These are phyloP conservation scores for Larix sibirica DNA, from an alignment of 83 land plant genomes.

Conservation along the genomic window DNA sequence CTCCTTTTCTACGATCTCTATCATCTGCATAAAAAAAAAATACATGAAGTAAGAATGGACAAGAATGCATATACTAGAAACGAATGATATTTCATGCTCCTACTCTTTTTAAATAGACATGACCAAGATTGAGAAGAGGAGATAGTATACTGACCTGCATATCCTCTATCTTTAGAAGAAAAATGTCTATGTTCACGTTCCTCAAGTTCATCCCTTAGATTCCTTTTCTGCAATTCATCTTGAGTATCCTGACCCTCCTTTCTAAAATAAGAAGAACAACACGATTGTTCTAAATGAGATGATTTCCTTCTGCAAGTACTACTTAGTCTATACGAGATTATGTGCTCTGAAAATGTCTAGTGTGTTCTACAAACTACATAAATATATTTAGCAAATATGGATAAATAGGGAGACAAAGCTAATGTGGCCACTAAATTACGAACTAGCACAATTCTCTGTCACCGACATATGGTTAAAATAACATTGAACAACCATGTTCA, in stretches of 20 bases:
- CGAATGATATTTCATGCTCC: background rate
- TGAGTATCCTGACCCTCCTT: slow-evolving; percentile 94
- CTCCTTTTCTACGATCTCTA: slow-evolving; percentile 79
- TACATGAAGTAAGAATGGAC: background rate
- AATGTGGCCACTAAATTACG: too few species aligned
- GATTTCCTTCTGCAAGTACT: too few species aligned
- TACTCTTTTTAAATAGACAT: background rate
- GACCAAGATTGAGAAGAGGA: background rate
- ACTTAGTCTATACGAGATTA: too few species aligned
- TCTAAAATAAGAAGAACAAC: slow-evolving; percentile 32
- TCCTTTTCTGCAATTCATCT: slow-evolving; percentile 85
- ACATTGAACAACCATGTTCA: too few species aligned
- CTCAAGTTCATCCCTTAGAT: slow-evolving; percentile 85
- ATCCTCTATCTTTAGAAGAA: slow-evolving; percentile 75
- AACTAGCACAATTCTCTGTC: too few species aligned
- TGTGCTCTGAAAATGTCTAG: too few species aligned
- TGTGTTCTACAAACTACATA: too few species aligned
- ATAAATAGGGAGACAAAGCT: too few species aligned
- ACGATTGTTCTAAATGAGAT: too few species aligned
- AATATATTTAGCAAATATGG: too few species aligned
- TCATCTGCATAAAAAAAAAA: slow-evolving; percentile 57
- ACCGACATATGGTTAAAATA: too few species aligned
- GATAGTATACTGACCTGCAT: slow-evolving; percentile 26
- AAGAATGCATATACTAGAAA: background rate
- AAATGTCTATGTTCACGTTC: slow-evolving; percentile 96